Percentiles rank a stretch among this genome's conserved stretches.
Conservation (phyloP, 805 yeast species). For the Candida qinlingensis region DNA sequence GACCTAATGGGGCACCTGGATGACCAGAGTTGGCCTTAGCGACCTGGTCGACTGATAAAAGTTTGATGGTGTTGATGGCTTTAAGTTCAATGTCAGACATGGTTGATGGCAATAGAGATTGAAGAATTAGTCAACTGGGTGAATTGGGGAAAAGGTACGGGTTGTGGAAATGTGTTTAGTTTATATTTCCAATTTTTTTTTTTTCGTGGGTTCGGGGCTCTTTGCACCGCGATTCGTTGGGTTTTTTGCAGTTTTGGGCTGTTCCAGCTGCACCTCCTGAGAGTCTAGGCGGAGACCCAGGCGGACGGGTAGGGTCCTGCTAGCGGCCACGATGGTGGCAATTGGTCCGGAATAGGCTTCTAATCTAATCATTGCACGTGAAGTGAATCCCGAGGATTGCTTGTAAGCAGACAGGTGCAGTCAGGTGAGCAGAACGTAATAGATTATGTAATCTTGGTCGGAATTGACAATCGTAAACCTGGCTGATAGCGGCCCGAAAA, state of each 20-base stretch:
- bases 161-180: background rate
- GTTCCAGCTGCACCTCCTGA: background rate
- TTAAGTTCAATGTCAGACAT: constrained; percentile 49
- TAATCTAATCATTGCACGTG: background rate
- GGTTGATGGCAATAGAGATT: background rate
- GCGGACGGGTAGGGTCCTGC: background rate
- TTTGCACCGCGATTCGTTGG: constrained; percentile 3
- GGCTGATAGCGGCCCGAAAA: too few species aligned
- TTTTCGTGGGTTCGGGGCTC: constrained; percentile 5
- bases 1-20: constrained; percentile 99
- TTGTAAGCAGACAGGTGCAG: background rate
- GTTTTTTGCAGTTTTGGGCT: background rate
- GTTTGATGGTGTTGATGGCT: constrained; percentile 85
- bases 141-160: background rate
- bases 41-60: constrained; percentile 82
- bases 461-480: too few species aligned
- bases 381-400: background rate
- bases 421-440: background rate
- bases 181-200: background rate
- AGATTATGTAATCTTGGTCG: too few species aligned
- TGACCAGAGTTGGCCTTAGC: constrained; percentile 92
- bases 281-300: background rate
- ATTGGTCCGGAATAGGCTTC: background rate
- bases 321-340: background rate
- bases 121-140: background rate